These are phyloP conservation scores for Pyricularia pennisetigena DNA, from an alignment of 2,329 filamentous ascomycete species.

Conservation along the genomic window DNA sequence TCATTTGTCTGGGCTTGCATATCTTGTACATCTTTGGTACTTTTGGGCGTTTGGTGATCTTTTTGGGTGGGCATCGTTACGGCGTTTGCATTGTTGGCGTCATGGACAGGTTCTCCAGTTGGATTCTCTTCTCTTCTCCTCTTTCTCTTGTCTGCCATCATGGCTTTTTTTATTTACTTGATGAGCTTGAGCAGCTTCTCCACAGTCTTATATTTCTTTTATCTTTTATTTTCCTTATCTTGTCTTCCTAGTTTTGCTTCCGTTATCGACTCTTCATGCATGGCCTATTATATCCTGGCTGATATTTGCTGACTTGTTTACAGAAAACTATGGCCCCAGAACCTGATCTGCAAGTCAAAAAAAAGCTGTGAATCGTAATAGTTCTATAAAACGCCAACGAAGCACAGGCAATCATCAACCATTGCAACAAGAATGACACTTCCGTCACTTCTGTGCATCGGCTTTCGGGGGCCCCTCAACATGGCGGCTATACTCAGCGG, in stretches of 20 bases:
- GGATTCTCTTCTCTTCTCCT: background rate
- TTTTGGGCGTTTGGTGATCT: background rate
- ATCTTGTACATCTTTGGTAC: background rate
- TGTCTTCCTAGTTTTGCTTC: slow-evolving; percentile 13
- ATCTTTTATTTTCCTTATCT: background rate
- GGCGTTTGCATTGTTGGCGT: background rate
- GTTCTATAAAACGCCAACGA: too few species aligned
- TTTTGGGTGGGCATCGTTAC: background rate
- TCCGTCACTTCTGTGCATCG: slow-evolving; percentile 19
- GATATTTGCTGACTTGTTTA: too few species aligned
- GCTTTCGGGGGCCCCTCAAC: slow-evolving; percentile 19
- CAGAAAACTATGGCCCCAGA: too few species aligned
- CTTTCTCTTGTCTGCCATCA: background rate
- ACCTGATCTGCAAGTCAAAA: too few species aligned
- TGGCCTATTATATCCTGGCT: too few species aligned
- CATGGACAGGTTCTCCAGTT: background rate
- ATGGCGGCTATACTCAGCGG: slow-evolving; percentile 21
- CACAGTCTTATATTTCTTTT: background rate
- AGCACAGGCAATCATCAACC: slow-evolving; percentile 12
- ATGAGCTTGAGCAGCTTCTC: background rate
- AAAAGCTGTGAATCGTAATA: too few species aligned
- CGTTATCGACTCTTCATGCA: slow-evolving; percentile 2
- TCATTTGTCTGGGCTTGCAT: background rate
- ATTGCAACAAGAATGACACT: slow-evolving; percentile 16
- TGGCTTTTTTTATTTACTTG: background rate